phyloP scores from a whole-genome alignment of 2,329 filamentous ascomycete species.

The Dactylellina drechsleri region DNA sequence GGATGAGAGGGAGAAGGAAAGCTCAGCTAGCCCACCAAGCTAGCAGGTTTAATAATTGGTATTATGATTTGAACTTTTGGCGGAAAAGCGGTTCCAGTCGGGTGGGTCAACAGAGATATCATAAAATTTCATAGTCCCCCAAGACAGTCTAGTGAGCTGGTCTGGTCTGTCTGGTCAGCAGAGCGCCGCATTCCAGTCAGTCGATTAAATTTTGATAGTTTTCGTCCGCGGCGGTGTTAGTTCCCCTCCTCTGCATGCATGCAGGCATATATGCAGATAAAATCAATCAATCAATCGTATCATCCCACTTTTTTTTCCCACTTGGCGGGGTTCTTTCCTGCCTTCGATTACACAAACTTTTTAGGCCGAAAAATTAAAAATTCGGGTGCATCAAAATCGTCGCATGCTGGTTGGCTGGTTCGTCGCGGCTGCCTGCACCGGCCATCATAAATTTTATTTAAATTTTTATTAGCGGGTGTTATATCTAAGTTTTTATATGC shows the following conservation, averaged over 20 bases:
- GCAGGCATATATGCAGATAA: too few relatives aligned
- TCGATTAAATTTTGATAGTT: conserved; percentile 25
- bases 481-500: not conserved
- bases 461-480: not conserved
- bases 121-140: conserved; percentile 26
- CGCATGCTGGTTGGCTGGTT: conserved; percentile 3
- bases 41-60: not conserved
- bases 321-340: not conserved
- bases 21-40: conserved; percentile 6
- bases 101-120: conserved; percentile 24
- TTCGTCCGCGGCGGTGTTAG: conserved; percentile 9
- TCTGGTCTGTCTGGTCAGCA: too few relatives aligned
- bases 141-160: conserved; percentile 6
- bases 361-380: too few relatives aligned
- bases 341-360: too few relatives aligned
- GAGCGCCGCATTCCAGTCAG: not conserved
- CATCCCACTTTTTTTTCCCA: conserved; percentile 12
- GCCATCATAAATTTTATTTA: conserved; percentile 14
- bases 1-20: conserved; percentile 7
- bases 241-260: conserved; percentile 8
- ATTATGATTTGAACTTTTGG: not conserved
- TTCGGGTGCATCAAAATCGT: not conserved
- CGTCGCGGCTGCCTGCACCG: conserved; percentile 31
- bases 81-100: conserved; percentile 12
- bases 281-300: too few relatives aligned